phyloP scores from a whole-genome alignment of 306 rosid species.

The Heteromeles arbutifolia region DNA sequence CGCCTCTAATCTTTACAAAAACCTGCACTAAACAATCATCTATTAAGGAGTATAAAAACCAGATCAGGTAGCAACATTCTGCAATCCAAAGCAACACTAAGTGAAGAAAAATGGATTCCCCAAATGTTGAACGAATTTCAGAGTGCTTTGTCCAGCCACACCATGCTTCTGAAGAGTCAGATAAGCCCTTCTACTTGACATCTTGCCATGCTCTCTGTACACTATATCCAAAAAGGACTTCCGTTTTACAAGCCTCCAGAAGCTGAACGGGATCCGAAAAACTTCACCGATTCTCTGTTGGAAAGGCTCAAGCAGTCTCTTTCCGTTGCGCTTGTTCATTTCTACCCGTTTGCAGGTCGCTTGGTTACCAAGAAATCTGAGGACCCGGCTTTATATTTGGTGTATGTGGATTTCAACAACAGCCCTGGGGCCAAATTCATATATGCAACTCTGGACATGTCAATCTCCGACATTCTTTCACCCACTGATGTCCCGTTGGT shows the following conservation, averaged over 20 bases:
- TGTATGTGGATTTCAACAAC: constrained; percentile 36
- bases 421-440: constrained; percentile 45
- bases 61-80: background rate
- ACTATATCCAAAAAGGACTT: constrained; percentile 66
- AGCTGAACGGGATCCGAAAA: background rate
- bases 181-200: constrained; percentile 27
- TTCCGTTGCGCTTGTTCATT: constrained; percentile 44
- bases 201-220: constrained; percentile 32
- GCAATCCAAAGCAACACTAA: background rate
- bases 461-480: constrained; percentile 43
- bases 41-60: background rate
- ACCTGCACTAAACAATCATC: background rate
- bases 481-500: constrained; percentile 42
- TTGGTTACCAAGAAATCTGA: constrained; percentile 26
- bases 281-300: constrained; percentile 23
- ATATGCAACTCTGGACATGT: constrained; percentile 34
- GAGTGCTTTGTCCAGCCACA: constrained; percentile 31
- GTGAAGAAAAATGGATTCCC: background rate
- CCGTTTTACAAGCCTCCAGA: constrained; percentile 50
- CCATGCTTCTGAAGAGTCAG: constrained; percentile 9
- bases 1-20: background rate
- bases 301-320: constrained; percentile 43
- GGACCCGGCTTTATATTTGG: constrained; percentile 17
- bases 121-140: constrained; percentile 9
- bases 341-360: constrained; percentile 59